Evolutionary conservation across 768 basidiomycete species (phyloP), one percentile per base, ranked within the genome.

Genomic region (Mycena vulgaris): DNA sequence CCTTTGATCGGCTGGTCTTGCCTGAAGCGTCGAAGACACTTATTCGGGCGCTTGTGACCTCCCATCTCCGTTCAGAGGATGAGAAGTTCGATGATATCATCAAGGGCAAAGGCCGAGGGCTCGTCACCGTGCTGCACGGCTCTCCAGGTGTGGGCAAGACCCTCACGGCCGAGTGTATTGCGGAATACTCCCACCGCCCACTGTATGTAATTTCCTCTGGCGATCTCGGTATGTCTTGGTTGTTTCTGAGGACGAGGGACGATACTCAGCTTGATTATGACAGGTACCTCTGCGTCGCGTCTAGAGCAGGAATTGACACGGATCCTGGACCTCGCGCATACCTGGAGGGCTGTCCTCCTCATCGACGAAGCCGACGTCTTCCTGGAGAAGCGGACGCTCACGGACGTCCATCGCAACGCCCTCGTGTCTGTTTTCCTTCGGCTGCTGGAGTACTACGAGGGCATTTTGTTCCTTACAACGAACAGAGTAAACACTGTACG

Each of bases 311-410:
- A 60, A 21, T 33, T 78, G 17, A 57, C 68, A 17, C 48, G 51
- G 25, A 67, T 73, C 16, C 62, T 76, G n/a, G 63, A 70, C 31
- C 68, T 76, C 39, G 72, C 77, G 0, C 49, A 66, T 11, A 62
- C 60, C 17, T 78, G 77, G 77, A 67, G 63, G 33, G 75, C 77
- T 9, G 67, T 78, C 9, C 28, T 78, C 1, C 68, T 78, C 27
- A 61, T 78, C 27, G 74, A 78, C 40, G 77, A 76, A 58, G 77
- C 77, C 5, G 77, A 78, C 17, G 77, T 78, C 16, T 78, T 74
- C 62, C 61, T 78, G 0, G 68, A 78, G 58, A 59, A 74, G 57
- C 74, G 75, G 37, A 63, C 58, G 23, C 58, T 67, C 16, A 68
- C 64, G 4, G 71, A 76, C 30, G 63, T 76, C 16, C 16, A 68